A percentile compares a stretch with the other conserved stretches of the same genome.
phyloP scores from a whole-genome alignment of 2,329 filamentous ascomycete genomes.

The Onygenales sp. region DNA sequence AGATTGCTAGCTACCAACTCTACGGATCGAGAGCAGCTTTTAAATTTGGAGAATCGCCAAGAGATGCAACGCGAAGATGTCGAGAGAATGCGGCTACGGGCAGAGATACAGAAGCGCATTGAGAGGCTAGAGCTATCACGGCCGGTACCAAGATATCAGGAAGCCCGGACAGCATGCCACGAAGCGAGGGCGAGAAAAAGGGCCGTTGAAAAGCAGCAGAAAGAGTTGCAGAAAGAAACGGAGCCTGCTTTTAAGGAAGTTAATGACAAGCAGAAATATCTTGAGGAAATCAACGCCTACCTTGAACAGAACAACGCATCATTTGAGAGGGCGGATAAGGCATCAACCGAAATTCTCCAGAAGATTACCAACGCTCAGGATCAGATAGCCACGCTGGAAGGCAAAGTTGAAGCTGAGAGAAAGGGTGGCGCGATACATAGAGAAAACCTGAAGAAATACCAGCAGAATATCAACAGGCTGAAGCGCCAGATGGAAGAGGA shows the following conservation, averaged over 20 bases:
- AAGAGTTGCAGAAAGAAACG: conserved; percentile 49
- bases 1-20: conserved; percentile 49
- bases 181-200: conserved; percentile 49
- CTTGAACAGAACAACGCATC: conserved; percentile 46
- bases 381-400: conserved; percentile 26
- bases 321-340: conserved; percentile 46
- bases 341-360: conserved; percentile 31
- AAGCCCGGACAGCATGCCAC: conserved; percentile 39
- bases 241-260: conserved; percentile 63
- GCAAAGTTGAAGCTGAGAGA: conserved; percentile 41
- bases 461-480: conserved; percentile 52
- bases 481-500: conserved; percentile 53
- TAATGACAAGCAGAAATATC: conserved; percentile 60
- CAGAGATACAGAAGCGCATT: conserved; percentile 56
- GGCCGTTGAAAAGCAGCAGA: conserved; percentile 47
- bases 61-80: conserved; percentile 69
- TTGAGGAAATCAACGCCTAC: conserved; percentile 43
- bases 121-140: conserved; percentile 55
- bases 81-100: conserved; percentile 67
- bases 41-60: conserved; percentile 63
- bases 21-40: conserved; percentile 53
- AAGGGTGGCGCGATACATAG: conserved; percentile 43
- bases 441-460: conserved; percentile 41
- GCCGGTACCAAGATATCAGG: conserved; percentile 56
- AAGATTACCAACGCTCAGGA: conserved; percentile 32